A percentile compares a stretch with the other conserved stretches of the same genome.
These are phyloP conservation scores for Xylariomycetidae sp. DNA, from an alignment of 2,329 filamentous ascomycete species.

Conservation along the genomic window DNA sequence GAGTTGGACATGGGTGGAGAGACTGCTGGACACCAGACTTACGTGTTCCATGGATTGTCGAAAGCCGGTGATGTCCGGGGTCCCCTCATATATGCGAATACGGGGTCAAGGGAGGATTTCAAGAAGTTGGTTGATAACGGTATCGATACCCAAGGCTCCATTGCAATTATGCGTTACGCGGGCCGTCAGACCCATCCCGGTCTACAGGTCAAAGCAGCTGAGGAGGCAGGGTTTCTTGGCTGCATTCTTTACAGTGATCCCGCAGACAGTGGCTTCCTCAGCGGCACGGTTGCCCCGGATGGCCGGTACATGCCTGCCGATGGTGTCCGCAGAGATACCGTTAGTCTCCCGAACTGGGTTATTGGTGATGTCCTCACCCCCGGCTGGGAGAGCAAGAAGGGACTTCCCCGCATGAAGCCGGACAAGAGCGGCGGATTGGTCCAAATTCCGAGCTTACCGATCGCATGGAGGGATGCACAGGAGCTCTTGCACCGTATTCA, in stretches of 20 bases:
- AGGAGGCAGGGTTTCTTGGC: conserved; percentile 78
- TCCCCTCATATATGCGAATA: conserved; percentile 87
- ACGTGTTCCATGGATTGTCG: conserved; percentile 83
- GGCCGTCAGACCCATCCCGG: conserved; percentile 68
- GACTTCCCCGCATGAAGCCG: conserved; percentile 60
- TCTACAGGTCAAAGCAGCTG: conserved; percentile 85
- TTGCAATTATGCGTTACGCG: conserved; percentile 78
- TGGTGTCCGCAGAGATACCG: conserved; percentile 76
- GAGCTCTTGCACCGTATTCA: conserved; percentile 70
- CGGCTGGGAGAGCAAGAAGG: conserved; percentile 70
- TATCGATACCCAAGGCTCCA: conserved; percentile 70
- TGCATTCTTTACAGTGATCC: conserved; percentile 94
- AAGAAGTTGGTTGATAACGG: conserved; percentile 64
- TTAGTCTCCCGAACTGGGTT: conserved; percentile 76
- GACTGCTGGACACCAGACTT: conserved; percentile 62
- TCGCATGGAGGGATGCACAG: conserved; percentile 87
- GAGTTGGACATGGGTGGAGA: conserved; percentile 69
- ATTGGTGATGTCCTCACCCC: conserved; percentile 90
- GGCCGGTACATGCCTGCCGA: conserved; percentile 78
- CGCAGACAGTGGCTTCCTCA: conserved; percentile 72
- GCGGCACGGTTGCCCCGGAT: conserved; percentile 68
- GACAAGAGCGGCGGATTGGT: conserved; percentile 69
- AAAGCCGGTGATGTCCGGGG: conserved; percentile 82
- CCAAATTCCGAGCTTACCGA: conserved; percentile 82
- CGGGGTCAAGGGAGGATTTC: conserved; percentile 82